Evolutionary conservation across 495 filamentous ascomycete species (phyloP), one percentile per base, ranked within the genome.

Genomic region (Achaetomiella virescens): DNA sequence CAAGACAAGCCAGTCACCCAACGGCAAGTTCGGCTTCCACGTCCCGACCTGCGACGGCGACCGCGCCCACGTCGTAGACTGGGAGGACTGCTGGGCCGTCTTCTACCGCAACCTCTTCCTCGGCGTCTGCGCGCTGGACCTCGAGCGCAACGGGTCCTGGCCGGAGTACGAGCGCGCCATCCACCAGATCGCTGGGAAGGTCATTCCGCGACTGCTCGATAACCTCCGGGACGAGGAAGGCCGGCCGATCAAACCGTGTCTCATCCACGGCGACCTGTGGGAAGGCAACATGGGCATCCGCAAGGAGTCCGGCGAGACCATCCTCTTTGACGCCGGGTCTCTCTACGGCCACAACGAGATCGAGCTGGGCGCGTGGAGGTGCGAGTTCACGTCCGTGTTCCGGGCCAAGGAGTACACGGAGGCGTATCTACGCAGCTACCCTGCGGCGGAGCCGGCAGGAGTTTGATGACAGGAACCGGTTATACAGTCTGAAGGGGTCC

Each of bases 261-360:
- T 73, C 6, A 57, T 75, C 1, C 72, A 74, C 46, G 69, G 71
- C 0, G 64, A 75, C 46, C 59, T 75, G 10, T 74, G 72, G 71
- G 61, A 68, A 43, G 64, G 54, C 17, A 74, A 76, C 29, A 54
- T 58, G 21, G 63, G 60, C 10, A 59, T 48, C 11, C 20, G 52
- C n/a, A 24, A 24, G 18, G 48, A 62, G 20, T 72, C 61, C 18
- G 65, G 57, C 9, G 43, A 65, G n/a, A 51, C 62, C 20, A 47
- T 69, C 27, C 57, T 78, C 7, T 77, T 71, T 48, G 76, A 77
- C 57, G 65, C 72, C 1, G 67, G 67, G 25, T 68, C 58, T 7
- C 71, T 66, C 55, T 76, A 71, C 53, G 73, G 69, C 0, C 76
- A 78, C 47, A 69, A 73, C 42, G 74, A 76, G 56, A 74, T 78